A percentile compares a stretch with the other conserved stretches of the same genome.
These are phyloP conservation scores for Collybiopsis confluens DNA, from an alignment of 768 basidiomycete genomes.

Conservation along the genomic window DNA sequence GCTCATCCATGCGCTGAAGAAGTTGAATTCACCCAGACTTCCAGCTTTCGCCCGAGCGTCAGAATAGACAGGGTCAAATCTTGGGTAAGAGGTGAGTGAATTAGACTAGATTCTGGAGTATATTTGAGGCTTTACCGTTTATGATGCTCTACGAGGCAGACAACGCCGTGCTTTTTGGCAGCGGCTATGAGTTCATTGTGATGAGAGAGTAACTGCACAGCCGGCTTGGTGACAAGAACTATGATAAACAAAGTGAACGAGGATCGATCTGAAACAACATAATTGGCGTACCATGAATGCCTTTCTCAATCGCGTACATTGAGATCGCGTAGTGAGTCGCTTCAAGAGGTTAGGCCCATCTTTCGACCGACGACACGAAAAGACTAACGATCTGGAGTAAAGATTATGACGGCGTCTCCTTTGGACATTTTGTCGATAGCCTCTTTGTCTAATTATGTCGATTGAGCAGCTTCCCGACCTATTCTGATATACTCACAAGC, in stretches of 20 bases:
- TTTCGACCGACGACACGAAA: neutral
- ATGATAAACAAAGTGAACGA: too few species aligned
- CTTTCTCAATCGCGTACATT: conserved; percentile 78
- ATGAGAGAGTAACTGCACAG: conserved; percentile 79
- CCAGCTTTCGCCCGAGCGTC: conserved; percentile 80
- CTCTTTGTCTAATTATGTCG: conserved; percentile 56
- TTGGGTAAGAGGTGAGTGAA: conserved; percentile 16
- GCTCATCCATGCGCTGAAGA: conserved; percentile 97
- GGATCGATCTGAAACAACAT: too few species aligned
- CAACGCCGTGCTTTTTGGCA: conserved; percentile 73
- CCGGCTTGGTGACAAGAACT: conserved; percentile 87
- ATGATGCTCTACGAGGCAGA: conserved; percentile 94
- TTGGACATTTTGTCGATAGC: conserved; percentile 75
- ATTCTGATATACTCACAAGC: conserved; percentile 57
- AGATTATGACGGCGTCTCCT: conserved; percentile 89
- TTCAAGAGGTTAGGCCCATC: conserved; percentile 22
- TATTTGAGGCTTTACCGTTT: conserved; percentile 51
- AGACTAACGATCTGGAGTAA: conserved; percentile 82
- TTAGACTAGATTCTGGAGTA: neutral
- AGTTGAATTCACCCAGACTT: conserved; percentile 86
- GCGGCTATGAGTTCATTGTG: conserved; percentile 75
- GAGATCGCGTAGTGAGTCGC: conserved; percentile 85
- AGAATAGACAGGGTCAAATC: conserved; percentile 88
- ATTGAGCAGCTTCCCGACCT: neutral
- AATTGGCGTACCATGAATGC: conserved; percentile 52